Evolutionary conservation across 352 stramenopile species (phyloP).

Genomic region (Globisporangium perplexum): DNA sequence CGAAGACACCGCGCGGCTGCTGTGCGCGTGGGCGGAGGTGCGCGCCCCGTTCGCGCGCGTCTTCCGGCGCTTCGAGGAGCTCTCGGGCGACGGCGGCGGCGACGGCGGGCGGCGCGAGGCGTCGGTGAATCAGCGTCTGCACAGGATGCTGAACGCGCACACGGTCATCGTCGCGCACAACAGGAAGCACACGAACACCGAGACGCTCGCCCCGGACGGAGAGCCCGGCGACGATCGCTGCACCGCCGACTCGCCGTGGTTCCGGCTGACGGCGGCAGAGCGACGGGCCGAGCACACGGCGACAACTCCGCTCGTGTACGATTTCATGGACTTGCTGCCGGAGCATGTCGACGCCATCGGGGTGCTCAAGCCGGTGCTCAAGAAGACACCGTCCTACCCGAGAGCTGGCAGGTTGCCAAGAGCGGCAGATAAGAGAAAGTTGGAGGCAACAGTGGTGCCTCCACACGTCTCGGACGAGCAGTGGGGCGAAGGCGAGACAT

Average conservation of each 20-base stretch:
- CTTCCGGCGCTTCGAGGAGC: not conserved
- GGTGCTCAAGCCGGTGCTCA: not conserved
- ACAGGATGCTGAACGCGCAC: not conserved
- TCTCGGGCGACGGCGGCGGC: not conserved
- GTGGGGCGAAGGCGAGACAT: not conserved
- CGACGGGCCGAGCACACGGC: not conserved
- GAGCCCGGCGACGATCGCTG: not conserved
- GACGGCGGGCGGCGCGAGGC: not conserved
- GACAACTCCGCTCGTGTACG: not conserved
- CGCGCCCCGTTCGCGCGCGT: not conserved
- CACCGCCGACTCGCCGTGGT: not conserved
- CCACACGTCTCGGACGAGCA: not conserved
- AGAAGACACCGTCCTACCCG: no score
- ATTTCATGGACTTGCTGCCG: not conserved
- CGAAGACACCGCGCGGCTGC: not conserved
- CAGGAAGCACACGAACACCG: not conserved
- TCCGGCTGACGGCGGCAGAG: not conserved
- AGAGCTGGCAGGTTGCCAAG: no score
- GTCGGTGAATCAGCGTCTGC: not conserved
- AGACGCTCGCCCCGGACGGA: not conserved
- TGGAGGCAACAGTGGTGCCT: not conserved
- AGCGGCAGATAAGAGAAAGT: no score
- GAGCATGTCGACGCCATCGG: not conserved
- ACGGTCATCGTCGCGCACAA: not conserved
- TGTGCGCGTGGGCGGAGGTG: not conserved